Evolutionary conservation across 208 protist species (phyloP), one percentile per base, ranked within the genome.

Genomic region (Phytomonas francai): DNA sequence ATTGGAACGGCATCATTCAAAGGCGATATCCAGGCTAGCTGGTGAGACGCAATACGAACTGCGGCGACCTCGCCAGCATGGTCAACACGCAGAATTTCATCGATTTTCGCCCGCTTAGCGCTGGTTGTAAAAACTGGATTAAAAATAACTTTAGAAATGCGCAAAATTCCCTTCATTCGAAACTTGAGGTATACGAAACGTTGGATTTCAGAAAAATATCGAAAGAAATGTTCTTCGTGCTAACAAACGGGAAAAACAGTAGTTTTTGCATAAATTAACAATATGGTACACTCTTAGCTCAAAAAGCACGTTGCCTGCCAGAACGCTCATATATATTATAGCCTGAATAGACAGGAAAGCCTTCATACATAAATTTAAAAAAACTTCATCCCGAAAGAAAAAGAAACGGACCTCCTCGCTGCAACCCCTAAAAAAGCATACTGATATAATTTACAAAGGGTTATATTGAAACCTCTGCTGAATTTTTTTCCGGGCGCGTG

Each of bases 31-130:
- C 77, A 95, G 25, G 81, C 79, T 4, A 95, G 69, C 51, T 95
- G 89, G 63, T 91, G 74, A 12, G 65, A 62, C 27, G 84, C 83
- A 68, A 95, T 95, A 16, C 87, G 78, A 14, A 93, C 87, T 0
- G 89, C 89, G 1, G 85, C 89, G 0, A 88, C 80, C 68, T 95
- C 89, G 5, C 89, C 89, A 12, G 89, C 89, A 62, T 92, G 81
- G 56, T 95, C 89, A 25, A 95, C 87, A 22, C 85, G 79, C 39
- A 94, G 73, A 12, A 89, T 83, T 68, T 94, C 86, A 68, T 91
- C 82, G 51, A 94, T 80, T 73, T 92, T 94, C 57, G 72, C 70
- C 61, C 83, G 77, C 68, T 88, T 89, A 16, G 85, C 58, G 0
- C 72, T 74, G 8, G 72, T 66, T 9, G 67, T 71, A 76, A 91